Evolutionary conservation across 805 yeast species (phyloP), one percentile per base, ranked within the genome.

Genomic region (Hanseniaspora singularis): DNA sequence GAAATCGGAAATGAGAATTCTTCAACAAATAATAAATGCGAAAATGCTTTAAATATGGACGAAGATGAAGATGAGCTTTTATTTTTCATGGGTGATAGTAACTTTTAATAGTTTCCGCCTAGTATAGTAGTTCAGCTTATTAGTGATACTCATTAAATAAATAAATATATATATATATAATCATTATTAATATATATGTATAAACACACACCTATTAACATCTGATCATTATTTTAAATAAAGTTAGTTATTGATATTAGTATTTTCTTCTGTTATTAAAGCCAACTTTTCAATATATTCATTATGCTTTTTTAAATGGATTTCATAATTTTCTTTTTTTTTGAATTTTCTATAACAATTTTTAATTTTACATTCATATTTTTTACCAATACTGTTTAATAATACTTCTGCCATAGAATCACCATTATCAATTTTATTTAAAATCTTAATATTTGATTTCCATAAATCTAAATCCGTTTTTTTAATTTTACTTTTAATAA

Each of bases 61-160:
- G 79, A 75, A 27, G 81, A 75, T 20, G 84, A 79, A 47, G 85
- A 78, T 51, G 84, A 79, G 43, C 62, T 80, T 49, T 62, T 79
- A 39, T 78, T 79, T 59, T 73, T 82, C 19, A 79, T 78, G 86
- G 79, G 85, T 57, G 86, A 79, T 55, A 79, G 79, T 84, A 75
- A 73, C 15, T 44, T 31, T 11, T 26, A 26, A 26, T n/a, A n/a
- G n/a, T n/a, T n/a, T n/a, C n/a, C n/a, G n/a, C n/a, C n/a, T n/a
- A n/a, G n/a, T n/a, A n/a, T n/a, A n/a, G n/a, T n/a, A n/a, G n/a
- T n/a, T n/a, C n/a, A n/a, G n/a, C n/a, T n/a, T n/a, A n/a, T n/a
- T n/a, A n/a, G n/a, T n/a, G n/a, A n/a, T n/a, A n/a, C n/a, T n/a
- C n/a, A n/a, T n/a, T n/a, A n/a, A n/a, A n/a, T n/a, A n/a, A n/a